phyloP scores from a whole-genome alignment of 805 yeast genomes.

The Wickerhamiella hasegawae region DNA sequence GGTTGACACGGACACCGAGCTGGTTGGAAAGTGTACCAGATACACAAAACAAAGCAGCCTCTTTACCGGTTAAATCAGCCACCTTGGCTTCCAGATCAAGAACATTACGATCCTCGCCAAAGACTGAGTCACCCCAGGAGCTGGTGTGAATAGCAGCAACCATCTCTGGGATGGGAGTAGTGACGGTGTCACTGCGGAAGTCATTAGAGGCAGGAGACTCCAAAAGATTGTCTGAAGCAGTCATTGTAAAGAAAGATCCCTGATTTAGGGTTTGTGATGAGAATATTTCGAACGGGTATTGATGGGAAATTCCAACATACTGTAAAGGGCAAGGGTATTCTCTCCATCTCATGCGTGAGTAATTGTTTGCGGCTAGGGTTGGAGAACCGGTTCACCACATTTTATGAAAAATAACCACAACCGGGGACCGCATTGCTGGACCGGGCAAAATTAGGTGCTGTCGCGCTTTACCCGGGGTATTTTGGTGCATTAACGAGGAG shows the following conservation, averaged over 20 bases:
- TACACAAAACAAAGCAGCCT: slow-evolving; percentile 66
- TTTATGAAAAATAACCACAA: too few relatives aligned
- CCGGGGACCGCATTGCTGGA: too few relatives aligned
- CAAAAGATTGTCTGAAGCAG: too few relatives aligned
- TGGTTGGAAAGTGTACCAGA: slow-evolving; percentile 90
- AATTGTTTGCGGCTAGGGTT: too few relatives aligned
- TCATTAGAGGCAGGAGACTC: slow-evolving; percentile 6
- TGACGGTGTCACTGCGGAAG: slow-evolving; percentile 59
- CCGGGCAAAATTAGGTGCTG: too few relatives aligned
- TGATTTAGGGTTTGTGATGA: not conserved
- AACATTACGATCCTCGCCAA: slow-evolving; percentile 66
- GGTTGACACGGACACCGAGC: slow-evolving; percentile 59
- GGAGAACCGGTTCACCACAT: too few relatives aligned
- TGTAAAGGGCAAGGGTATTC: not conserved
- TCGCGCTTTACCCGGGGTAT: too few relatives aligned
- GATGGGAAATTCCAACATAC: slow-evolving; percentile 6
- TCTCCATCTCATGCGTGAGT: too few relatives aligned
- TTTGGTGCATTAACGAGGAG: too few relatives aligned
- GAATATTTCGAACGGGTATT: not conserved
- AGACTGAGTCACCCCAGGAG: slow-evolving; percentile 77
- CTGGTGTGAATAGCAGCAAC: slow-evolving; percentile 39
- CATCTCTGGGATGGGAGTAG: slow-evolving; percentile 71
- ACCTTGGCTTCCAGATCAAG: slow-evolving; percentile 45
- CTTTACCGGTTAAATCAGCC: slow-evolving; percentile 58
- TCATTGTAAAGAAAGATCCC: not conserved